phyloP scores from a whole-genome alignment of 257 asterid species.

The Solanum stenotomum region DNA sequence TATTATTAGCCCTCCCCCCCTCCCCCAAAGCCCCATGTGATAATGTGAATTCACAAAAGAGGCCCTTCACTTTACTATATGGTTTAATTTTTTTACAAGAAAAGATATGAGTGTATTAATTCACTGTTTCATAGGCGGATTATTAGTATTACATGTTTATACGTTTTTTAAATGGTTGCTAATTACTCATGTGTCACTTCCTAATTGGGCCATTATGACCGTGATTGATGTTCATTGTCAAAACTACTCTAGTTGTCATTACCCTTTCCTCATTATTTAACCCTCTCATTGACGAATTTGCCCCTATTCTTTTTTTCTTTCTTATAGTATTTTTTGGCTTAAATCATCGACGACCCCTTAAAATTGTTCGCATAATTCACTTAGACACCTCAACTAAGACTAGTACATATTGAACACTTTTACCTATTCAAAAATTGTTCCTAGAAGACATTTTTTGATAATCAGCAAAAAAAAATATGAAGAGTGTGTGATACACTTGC shows the following conservation, averaged over 20 bases:
- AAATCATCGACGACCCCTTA: too few relatives aligned
- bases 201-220: slow-evolving; percentile 13
- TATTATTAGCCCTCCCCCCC: not conserved
- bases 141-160: slow-evolving; percentile 12
- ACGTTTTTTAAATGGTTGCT: slow-evolving; percentile 13
- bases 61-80: not conserved
- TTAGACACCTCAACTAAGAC: too few relatives aligned
- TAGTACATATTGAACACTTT: too few relatives aligned
- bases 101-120: not conserved
- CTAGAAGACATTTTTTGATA: too few relatives aligned
- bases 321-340: too few relatives aligned
- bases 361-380: too few relatives aligned
- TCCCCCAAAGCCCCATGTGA: not conserved
- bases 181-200: not conserved
- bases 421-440: too few relatives aligned
- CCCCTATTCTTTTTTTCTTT: not conserved
- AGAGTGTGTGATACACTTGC: too few relatives aligned
- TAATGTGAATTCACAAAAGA: slow-evolving; percentile 6
- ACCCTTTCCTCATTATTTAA: slow-evolving; percentile 1
- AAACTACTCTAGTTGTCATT: slow-evolving; percentile 11
- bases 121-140: slow-evolving; percentile 8
- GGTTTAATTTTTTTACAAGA: not conserved
- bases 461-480: too few relatives aligned
- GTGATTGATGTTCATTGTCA: slow-evolving; percentile 24
- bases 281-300: not conserved